phyloP scores from a whole-genome alignment of 2,329 filamentous ascomycete genomes.

The Penicillium occitanis region DNA sequence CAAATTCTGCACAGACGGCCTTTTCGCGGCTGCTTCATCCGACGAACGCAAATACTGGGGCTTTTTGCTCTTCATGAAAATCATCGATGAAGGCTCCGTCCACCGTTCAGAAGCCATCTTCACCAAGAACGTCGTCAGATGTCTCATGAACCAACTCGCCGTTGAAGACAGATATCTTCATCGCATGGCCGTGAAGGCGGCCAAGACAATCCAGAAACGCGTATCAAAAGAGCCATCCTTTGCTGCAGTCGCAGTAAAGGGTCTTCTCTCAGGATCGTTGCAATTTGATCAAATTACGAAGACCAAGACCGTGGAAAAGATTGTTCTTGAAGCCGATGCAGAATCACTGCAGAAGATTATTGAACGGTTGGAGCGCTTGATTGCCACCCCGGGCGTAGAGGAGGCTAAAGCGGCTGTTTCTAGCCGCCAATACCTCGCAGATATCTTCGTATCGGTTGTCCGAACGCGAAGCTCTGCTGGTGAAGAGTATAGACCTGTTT shows the following conservation, averaged over 20 bases:
- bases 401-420: slow-evolving; percentile 49
- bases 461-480: slow-evolving; percentile 40
- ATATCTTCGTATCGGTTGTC: slow-evolving; percentile 54
- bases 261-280: slow-evolving; percentile 67
- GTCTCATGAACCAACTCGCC: slow-evolving; percentile 77
- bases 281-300: slow-evolving; percentile 86
- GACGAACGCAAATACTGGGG: slow-evolving; percentile 90
- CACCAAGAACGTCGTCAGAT: slow-evolving; percentile 77
- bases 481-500: slow-evolving; percentile 41
- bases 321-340: slow-evolving; percentile 62
- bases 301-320: slow-evolving; percentile 76
- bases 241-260: slow-evolving; percentile 61
- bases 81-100: slow-evolving; percentile 58
- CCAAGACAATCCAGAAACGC: slow-evolving; percentile 68
- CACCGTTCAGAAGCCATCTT: slow-evolving; percentile 64
- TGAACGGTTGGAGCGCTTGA: slow-evolving; percentile 50
- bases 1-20: slow-evolving; percentile 51
- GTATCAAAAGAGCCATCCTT: slow-evolving; percentile 62
- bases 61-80: slow-evolving; percentile 79
- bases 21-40: slow-evolving; percentile 79
- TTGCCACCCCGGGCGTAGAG: slow-evolving; percentile 47
- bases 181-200: slow-evolving; percentile 70
- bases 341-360: slow-evolving; percentile 55
- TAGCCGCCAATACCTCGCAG: slow-evolving; percentile 52
- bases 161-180: slow-evolving; percentile 77